Percentiles rank a stretch among this genome's conserved stretches.
These are phyloP conservation scores for Naumovozyma baii DNA, from an alignment of 805 yeast species.

Conservation along the genomic window DNA sequence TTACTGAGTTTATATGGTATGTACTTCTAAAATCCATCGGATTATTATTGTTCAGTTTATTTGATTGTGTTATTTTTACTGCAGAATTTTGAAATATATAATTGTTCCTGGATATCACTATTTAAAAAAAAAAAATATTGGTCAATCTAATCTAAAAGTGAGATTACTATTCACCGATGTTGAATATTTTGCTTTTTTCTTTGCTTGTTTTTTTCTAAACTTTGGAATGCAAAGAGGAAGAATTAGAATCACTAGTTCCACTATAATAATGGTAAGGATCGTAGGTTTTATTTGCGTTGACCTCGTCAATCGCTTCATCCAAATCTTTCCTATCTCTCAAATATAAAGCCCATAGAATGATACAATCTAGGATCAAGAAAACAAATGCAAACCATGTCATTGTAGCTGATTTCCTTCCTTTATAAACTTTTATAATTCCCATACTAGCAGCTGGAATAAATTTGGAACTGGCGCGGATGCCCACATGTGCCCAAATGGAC, in stretches of 20 bases:
- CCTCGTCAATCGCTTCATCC: conserved; percentile 11
- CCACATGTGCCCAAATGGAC: conserved; percentile 54
- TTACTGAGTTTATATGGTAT: too few relatives aligned
- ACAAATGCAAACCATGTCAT: conserved; percentile 56
- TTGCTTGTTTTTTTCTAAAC: neutral
- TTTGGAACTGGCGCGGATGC: conserved; percentile 36
- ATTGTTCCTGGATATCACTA: too few relatives aligned
- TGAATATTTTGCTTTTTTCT: neutral
- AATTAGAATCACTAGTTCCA: conserved; percentile 6
- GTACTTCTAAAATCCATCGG: too few relatives aligned
- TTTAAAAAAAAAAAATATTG: too few relatives aligned
- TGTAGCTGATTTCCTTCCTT: conserved; percentile 45
- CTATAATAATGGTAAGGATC: neutral
- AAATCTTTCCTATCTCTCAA: conserved; percentile 28
- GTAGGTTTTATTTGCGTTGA: conserved; percentile 5
- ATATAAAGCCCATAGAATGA: conserved; percentile 31
- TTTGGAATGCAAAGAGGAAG: conserved; percentile 9
- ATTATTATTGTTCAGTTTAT: too few relatives aligned
- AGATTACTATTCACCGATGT: too few relatives aligned
- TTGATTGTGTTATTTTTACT: too few relatives aligned
- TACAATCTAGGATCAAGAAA: conserved; percentile 34
- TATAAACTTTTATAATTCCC: conserved; percentile 35
- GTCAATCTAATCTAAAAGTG: too few relatives aligned
- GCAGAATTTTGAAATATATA: too few relatives aligned
- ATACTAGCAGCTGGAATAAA: conserved; percentile 43